Conservation (phyloP, 345 rosid species). For the Rhizophora apiculata region DNA sequence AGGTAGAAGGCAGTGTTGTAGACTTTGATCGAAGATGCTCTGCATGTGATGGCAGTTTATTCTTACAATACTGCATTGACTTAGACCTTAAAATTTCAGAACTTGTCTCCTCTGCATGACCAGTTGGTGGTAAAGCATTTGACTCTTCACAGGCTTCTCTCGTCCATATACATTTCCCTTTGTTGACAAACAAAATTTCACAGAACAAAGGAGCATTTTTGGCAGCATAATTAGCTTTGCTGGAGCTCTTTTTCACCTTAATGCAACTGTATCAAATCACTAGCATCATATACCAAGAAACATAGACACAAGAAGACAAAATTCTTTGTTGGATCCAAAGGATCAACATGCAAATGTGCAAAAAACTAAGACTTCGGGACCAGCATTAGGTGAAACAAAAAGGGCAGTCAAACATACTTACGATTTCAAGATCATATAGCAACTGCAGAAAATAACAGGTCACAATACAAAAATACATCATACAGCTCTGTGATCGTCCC, state of each 20-base stretch:
- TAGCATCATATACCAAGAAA: constrained; percentile 3
- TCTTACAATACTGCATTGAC: constrained; percentile 24
- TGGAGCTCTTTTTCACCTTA: constrained; percentile 49
- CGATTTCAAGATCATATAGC: neutral
- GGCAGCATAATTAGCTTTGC: constrained; percentile 44
- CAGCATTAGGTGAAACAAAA: neutral
- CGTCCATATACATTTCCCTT: constrained; percentile 57
- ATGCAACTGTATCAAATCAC: constrained; percentile 42
- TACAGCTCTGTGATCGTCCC: too few relatives aligned
- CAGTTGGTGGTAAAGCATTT: constrained; percentile 10
- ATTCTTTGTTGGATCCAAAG: too few relatives aligned
- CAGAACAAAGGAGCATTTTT: constrained; percentile 51
- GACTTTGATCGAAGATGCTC: constrained; percentile 24
- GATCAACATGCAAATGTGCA: too few relatives aligned
- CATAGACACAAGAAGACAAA: too few relatives aligned
- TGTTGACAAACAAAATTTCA: constrained; percentile 63
- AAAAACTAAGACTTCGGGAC: too few relatives aligned
- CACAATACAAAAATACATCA: neutral
- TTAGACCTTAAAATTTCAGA: constrained; percentile 21
- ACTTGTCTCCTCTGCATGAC: constrained; percentile 11
- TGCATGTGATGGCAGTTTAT: constrained; percentile 12
- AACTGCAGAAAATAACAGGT: neutral
- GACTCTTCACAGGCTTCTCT: constrained; percentile 47
- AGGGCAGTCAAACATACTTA: neutral
- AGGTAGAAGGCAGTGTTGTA: constrained; percentile 14